Conservation (phyloP, 1,284 basidiomycete genomes). For the Trichosporon sp. region DNA sequence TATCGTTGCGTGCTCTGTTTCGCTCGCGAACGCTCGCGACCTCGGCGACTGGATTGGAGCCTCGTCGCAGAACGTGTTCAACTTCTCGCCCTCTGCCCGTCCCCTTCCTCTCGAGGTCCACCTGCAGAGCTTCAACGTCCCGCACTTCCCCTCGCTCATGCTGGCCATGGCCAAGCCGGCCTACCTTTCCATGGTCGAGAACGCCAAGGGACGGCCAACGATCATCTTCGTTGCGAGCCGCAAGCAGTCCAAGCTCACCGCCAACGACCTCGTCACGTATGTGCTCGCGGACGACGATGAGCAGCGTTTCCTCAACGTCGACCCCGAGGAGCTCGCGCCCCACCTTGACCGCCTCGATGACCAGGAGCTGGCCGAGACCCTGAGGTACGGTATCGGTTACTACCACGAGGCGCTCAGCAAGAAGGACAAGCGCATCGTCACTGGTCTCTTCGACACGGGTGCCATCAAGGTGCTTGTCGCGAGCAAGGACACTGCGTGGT, state of each 20-base stretch:
- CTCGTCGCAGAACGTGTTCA: constrained; percentile 88
- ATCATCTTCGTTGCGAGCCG: constrained; percentile 91
- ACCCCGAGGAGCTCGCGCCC: constrained; percentile 72
- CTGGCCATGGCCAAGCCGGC: constrained; percentile 98
- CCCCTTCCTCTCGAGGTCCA: constrained; percentile 97
- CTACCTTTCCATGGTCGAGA: constrained; percentile 87
- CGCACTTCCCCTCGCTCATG: constrained; percentile 98
- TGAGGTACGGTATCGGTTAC: constrained; percentile 88
- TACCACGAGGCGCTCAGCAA: constrained; percentile 91
- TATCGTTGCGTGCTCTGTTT: constrained; percentile 89
- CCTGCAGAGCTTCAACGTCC: constrained; percentile 88
- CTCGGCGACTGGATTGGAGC: constrained; percentile 98
- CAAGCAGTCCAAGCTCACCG: constrained; percentile 87
- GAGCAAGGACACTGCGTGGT: constrained; percentile 95
- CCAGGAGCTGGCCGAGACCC: constrained; percentile 68
- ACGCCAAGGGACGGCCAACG: constrained; percentile 78
- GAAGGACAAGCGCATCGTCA: constrained; percentile 88
- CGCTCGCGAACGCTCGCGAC: constrained; percentile 92
- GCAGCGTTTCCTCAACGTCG: constrained; percentile 86
- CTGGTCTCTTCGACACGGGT: constrained; percentile 87
- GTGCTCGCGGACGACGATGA: constrained; percentile 81
- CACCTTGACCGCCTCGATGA: constrained; percentile 85
- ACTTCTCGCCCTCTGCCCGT: constrained; percentile 92
- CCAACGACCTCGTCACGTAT: constrained; percentile 85
- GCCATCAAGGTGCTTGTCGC: constrained; percentile 93